Evolutionary conservation across 768 basidiomycete genomes (phyloP).

Genomic region (Lactarius akahatsu): DNA sequence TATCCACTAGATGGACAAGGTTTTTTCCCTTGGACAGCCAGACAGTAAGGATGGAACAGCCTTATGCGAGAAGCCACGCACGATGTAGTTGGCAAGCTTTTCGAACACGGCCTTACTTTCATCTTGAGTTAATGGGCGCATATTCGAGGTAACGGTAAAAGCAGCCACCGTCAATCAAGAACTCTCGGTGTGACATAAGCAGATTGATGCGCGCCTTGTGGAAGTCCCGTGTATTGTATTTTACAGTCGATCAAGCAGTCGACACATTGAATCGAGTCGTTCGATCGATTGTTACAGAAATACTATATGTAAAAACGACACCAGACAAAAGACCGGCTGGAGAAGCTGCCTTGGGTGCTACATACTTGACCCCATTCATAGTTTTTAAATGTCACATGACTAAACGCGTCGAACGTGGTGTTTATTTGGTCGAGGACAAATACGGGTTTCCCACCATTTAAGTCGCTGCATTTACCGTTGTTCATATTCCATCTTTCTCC

Average conservation of each 20-base stretch:
- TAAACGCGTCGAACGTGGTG: background rate
- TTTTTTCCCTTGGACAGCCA: conserved; percentile 76
- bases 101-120: conserved; percentile 96
- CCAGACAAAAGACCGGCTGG: too few relatives aligned
- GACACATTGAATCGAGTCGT: too few relatives aligned
- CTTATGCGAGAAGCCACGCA: conserved; percentile 37
- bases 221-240: too few relatives aligned
- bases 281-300: too few relatives aligned
- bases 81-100: conserved; percentile 97
- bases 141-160: conserved; percentile 34
- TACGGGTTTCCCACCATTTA: conserved; percentile 11
- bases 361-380: too few relatives aligned
- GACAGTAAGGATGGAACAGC: background rate
- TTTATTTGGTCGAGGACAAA: conserved; percentile 28
- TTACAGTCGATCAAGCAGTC: too few relatives aligned
- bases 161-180: background rate
- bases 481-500: conserved; percentile 22
- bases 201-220: too few relatives aligned
- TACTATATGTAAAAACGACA: too few relatives aligned
- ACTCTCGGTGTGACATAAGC: background rate
- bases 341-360: too few relatives aligned
- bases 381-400: conserved; percentile 21
- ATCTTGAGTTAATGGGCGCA: conserved; percentile 96
- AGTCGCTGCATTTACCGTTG: background rate
- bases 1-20: conserved; percentile 90